These are phyloP conservation scores for Rostrohypoxylon terebratum DNA, from an alignment of 495 filamentous ascomycete species.

Conservation along the genomic window DNA sequence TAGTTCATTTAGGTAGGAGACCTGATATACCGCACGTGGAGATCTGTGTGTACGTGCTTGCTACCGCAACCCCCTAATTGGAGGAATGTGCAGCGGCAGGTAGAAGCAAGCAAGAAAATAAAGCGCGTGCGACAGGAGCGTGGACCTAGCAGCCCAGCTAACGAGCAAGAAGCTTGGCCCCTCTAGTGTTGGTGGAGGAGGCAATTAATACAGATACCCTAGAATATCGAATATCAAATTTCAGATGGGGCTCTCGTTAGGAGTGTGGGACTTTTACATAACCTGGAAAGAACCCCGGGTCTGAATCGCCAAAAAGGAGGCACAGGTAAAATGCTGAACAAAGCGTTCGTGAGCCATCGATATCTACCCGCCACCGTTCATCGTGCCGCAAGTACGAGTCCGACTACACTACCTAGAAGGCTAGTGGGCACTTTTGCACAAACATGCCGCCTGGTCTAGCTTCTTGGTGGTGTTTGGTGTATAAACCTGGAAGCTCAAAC, in stretches of 20 bases:
- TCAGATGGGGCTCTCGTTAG: background rate
- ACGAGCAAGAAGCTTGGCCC: background rate
- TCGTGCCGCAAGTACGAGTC: slow-evolving; percentile 1
- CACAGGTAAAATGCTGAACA: slow-evolving; percentile 11
- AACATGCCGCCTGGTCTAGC: background rate
- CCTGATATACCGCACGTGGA: background rate
- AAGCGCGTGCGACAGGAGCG: slow-evolving; percentile 3
- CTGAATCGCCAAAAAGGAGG: background rate
- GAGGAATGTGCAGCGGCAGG: background rate
- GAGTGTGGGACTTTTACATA: background rate
- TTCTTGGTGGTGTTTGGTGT: background rate
- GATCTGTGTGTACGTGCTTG: background rate
- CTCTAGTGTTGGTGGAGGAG: background rate
- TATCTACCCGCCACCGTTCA: slow-evolving; percentile 1
- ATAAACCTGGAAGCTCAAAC: no score
- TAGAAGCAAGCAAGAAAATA: slow-evolving; percentile 1
- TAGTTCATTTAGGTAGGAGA: background rate
- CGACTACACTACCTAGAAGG: background rate
- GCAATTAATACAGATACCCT: background rate
- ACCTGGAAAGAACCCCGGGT: background rate
- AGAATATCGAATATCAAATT: background rate
- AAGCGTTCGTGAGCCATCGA: background rate
- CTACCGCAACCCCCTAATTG: background rate
- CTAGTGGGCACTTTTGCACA: background rate
- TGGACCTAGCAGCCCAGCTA: background rate